Evolutionary conservation across 768 basidiomycete genomes (phyloP).

Genomic region (Suillus americanus): DNA sequence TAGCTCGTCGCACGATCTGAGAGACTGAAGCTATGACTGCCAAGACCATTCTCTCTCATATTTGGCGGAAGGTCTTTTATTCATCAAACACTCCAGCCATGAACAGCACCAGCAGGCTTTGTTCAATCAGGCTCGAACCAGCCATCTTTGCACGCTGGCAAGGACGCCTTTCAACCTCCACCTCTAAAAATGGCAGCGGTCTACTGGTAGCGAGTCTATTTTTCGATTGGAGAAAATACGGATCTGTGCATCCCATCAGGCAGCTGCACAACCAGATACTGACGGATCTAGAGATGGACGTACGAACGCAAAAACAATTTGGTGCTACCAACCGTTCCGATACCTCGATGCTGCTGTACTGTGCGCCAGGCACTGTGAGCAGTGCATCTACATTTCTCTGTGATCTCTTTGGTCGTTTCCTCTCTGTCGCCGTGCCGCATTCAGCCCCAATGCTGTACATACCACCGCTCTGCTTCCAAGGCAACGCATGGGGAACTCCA

Average conservation of each 20-base stretch:
- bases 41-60: neutral
- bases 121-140: neutral
- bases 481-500: neutral
- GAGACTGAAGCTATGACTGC: neutral
- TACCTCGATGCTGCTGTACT: neutral
- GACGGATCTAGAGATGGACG: neutral
- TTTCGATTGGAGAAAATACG: neutral
- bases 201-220: neutral
- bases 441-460: neutral
- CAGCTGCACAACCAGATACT: no score
- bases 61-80: neutral
- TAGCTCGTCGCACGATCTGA: neutral
- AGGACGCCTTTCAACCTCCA: neutral
- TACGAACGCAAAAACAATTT: neutral
- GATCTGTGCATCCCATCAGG: neutral
- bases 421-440: neutral
- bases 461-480: neutral
- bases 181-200: neutral
- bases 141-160: neutral
- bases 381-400: neutral
- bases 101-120: neutral
- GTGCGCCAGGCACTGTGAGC: neutral
- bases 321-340: neutral
- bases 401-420: neutral
- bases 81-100: neutral